These are phyloP conservation scores for Chalciporus sp. DNA, from an alignment of 1,284 basidiomycete genomes.

Conservation along the genomic window DNA sequence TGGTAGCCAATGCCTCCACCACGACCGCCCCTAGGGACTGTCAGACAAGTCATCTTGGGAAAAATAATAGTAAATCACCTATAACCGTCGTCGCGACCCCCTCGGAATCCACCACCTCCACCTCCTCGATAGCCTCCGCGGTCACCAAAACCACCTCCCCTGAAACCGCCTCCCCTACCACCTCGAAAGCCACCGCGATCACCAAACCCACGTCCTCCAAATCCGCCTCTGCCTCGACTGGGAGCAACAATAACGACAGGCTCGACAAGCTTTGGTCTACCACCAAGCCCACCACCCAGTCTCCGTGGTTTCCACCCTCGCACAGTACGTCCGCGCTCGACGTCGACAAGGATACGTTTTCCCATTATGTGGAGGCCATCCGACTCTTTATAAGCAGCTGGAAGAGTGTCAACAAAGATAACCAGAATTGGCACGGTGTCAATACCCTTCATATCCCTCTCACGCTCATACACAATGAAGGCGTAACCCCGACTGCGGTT, in stretches of 20 bases:
- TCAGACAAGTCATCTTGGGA: slow-evolving; percentile 25
- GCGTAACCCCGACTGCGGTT: slow-evolving; percentile 91
- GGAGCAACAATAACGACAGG: slow-evolving; percentile 34
- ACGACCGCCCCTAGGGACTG: slow-evolving; percentile 55
- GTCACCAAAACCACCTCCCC: slow-evolving; percentile 41
- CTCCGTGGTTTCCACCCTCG: slow-evolving; percentile 98
- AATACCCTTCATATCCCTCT: slow-evolving; percentile 98
- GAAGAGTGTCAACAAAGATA: slow-evolving; percentile 16
- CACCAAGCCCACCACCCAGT: slow-evolving; percentile 94
- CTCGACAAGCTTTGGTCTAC: slow-evolving; percentile 85
- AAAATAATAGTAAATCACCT: slow-evolving; percentile 43
- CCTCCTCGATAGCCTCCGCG: slow-evolving; percentile 40
- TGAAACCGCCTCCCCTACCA: slow-evolving; percentile 42
- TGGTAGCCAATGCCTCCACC: slow-evolving; percentile 73
- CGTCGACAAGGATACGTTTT: slow-evolving; percentile 94
- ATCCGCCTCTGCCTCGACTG: slow-evolving; percentile 42
- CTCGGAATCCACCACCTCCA: slow-evolving; percentile 39
- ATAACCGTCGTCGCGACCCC: slow-evolving; percentile 51
- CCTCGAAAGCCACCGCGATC: slow-evolving; percentile 48
- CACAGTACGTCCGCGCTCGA: slow-evolving; percentile 96
- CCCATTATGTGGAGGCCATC: slow-evolving; percentile 96
- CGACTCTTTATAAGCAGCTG: slow-evolving; percentile 99
- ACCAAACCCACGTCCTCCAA: slow-evolving; percentile 46
- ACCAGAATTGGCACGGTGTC: slow-evolving; percentile 16
- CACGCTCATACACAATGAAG: slow-evolving; percentile 96